Evolutionary conservation across 225 moss, liverwort and hornwort genomes (phyloP), one percentile per base, ranked within the genome.

Genomic region (Neckera pumila): DNA sequence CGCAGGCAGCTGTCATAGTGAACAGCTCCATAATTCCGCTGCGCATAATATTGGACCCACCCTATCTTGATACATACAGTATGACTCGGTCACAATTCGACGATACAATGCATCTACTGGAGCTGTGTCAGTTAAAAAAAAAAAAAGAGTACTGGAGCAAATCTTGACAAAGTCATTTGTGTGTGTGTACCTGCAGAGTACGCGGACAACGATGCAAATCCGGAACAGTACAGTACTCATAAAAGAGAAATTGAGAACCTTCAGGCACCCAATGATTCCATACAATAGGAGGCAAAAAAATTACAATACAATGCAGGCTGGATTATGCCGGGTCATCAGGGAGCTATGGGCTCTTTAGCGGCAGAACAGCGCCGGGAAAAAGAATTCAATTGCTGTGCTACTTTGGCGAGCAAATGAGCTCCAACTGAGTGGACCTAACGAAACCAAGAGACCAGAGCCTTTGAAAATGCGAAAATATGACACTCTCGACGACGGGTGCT

Each of bases 231-330:
- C 38, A 60, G 74, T 25, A 38, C n/a, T 30, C 59, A 25, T 11
- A 43, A 49, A 49, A 81, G 31, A 72, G 31, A 31, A 81, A 15
- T 74, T 76, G 64, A 81, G 63, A 63, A 81, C 51, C 84, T 90
- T 42, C 63, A 80, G 76, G 86, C 57, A 81, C 90, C 69, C 86
- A 81, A 62, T 75, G 88, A 76, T 71, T 86, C 80, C 78, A 72
- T 87, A 82, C 81, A 90, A 85, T 82, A 58, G 67, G 84, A 86
- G 79, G 67, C 38, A n/a, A 73, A 86, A 86, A 67, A 83, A 75
- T 66, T 93, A 92, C 80, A 87, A 84, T 87, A 92, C 87, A 89
- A 85, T 83, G 90, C 86, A 79, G 85, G 89, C 82, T 85, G 91
- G 85, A 76, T 77, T 86, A 92, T 88, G 88, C 76, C 87, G 88